Evolutionary conservation across 2,329 filamentous ascomycete genomes (phyloP).

Genomic region (Colletotrichum agaves): DNA sequence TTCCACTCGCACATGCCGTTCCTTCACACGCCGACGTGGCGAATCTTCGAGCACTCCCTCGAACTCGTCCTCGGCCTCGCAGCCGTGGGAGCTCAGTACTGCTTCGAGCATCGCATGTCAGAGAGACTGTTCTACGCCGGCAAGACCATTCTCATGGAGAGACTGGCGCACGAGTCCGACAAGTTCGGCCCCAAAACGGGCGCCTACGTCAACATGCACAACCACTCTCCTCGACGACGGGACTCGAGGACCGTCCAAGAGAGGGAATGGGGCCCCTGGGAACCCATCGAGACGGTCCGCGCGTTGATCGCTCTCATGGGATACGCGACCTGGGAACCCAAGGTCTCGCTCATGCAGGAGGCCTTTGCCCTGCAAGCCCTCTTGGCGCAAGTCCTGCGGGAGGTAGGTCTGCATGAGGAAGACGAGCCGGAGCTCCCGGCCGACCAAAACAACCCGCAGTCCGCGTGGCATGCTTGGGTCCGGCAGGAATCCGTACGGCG

Average conservation of each 20-base stretch:
- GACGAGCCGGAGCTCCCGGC: conserved; percentile 3
- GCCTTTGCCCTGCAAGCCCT: conserved; percentile 48
- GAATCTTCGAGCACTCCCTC: conserved; percentile 44
- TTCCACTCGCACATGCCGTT: conserved; percentile 53
- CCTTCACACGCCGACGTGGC: conserved; percentile 50
- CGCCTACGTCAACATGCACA: conserved; percentile 40
- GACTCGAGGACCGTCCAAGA: not conserved
- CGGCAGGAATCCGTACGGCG: conserved; percentile 47
- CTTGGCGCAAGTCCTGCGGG: conserved; percentile 47
- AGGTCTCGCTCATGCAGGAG: conserved; percentile 46
- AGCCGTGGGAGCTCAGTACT: conserved; percentile 51
- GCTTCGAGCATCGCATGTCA: conserved; percentile 49
- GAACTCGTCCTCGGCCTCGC: conserved; percentile 48
- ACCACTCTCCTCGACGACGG: conserved; percentile 28
- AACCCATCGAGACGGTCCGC: conserved; percentile 47
- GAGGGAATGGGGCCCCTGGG: conserved; percentile 41
- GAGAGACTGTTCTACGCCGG: conserved; percentile 48
- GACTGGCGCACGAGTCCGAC: conserved; percentile 41
- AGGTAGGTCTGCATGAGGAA: conserved; percentile 48
- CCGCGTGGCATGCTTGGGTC: conserved; percentile 46
- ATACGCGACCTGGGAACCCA: conserved; percentile 51
- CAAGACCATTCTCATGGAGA: conserved; percentile 47
- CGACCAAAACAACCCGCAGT: conserved; percentile 29
- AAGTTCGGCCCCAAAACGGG: conserved; percentile 42
- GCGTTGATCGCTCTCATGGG: conserved; percentile 51